Evolutionary conservation across 495 filamentous ascomycete species (phyloP), one percentile per base, ranked within the genome.

Genomic region (Parathielavia appendiculata): DNA sequence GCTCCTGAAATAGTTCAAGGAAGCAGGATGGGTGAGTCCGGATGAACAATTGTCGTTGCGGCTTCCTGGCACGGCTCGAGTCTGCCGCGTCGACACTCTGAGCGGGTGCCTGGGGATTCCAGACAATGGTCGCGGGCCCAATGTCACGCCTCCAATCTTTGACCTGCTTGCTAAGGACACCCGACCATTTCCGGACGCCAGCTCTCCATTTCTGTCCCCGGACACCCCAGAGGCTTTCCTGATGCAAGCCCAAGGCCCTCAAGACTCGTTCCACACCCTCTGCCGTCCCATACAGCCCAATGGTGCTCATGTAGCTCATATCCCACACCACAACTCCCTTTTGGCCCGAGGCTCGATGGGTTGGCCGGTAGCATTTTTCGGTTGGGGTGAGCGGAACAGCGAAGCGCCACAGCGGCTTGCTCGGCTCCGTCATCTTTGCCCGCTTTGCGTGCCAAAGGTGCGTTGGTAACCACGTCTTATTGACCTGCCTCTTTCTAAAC

Each of bases 391-490:
- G 67, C 0, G 92, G 90, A 30, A 98, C 71, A 0, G 90, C 82
- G 71, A 97, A 97, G 41, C 91, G 80, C 93, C 93, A 98, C 23
- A 95, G 73, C 2, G 91, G 86, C 49, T 88, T 79, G 57, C 78
- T 84, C 1, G 88, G 85, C 13, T 82, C 81, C 1, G 89, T 88
- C 87, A 98, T 95, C 54, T 79, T 85, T 7, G 93, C 92, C 45
- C 93, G 78, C 66, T 98, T 97, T 16, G 92, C 87, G 75, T 96
- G 93, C 76, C 85, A 98, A 53, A 96, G 70, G 66, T 98, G 93
- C 17, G 93, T 96, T 3, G 93, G 95, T 4, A 98, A 79, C 93
- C 93, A 97, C 0, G 85, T 87, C 76, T 98, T 98, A 69, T 87
- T 80, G 35, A 83, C 70, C 69, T 98, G 93, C 1, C 93, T 84